phyloP scores from a whole-genome alignment of 129 eudicot genomes.

The Lactuca sativa region DNA sequence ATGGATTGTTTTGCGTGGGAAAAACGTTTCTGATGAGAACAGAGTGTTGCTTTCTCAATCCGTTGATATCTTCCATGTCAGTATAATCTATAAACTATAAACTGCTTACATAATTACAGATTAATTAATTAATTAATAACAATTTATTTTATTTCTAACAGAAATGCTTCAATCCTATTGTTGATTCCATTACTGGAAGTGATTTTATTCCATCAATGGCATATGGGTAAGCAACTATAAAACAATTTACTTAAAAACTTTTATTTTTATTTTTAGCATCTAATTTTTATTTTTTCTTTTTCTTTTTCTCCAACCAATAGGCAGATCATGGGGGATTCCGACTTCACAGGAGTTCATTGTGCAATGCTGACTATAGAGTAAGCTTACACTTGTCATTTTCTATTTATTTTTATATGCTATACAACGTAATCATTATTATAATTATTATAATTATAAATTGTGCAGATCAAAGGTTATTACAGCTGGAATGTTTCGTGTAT shows the following conservation, averaged over 20 bases:
- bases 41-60: slow-evolving; percentile 55
- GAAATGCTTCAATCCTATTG: slow-evolving; percentile 75
- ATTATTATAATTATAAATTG: background rate
- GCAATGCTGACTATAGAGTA: slow-evolving; percentile 71
- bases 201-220: too few species aligned
- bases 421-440: too few species aligned
- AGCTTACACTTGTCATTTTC: slow-evolving; percentile 22
- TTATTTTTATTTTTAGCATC: too few species aligned
- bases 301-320: slow-evolving; percentile 32
- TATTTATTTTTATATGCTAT: background rate
- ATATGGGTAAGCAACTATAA: too few species aligned
- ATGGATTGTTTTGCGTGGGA: slow-evolving; percentile 68
- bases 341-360: slow-evolving; percentile 78
- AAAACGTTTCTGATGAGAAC: slow-evolving; percentile 45
- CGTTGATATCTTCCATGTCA: slow-evolving; percentile 75
- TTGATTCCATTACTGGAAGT: slow-evolving; percentile 32
- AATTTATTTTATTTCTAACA: slow-evolving; percentile 30
- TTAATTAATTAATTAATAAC: slow-evolving; percentile 4
- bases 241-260: too few species aligned
- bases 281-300: background rate
- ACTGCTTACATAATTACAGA: background rate
- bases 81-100: slow-evolving; percentile 23
- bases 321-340: slow-evolving; percentile 47
- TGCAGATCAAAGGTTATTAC: slow-evolving; percentile 74
- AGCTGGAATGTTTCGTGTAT: slow-evolving; percentile 71